Evolutionary conservation across 2,329 filamentous ascomycete species (phyloP).

Genomic region (Aspergillus sp.): DNA sequence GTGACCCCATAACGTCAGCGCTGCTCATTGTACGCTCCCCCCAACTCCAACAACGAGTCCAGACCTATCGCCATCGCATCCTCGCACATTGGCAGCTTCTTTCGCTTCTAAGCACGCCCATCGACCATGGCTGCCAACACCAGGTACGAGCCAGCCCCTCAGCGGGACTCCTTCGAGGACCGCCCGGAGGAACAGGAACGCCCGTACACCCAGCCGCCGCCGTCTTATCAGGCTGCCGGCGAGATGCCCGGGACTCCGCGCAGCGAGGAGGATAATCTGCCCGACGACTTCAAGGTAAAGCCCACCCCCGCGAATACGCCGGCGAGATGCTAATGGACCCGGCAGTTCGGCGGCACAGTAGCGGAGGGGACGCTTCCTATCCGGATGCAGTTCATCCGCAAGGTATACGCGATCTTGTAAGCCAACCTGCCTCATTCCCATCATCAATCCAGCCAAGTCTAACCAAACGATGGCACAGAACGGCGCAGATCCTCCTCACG

Average conservation of each 20-base stretch:
- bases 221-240: conserved; percentile 62
- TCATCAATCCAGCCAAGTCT: conserved; percentile 1
- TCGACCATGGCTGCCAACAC: conserved; percentile 71
- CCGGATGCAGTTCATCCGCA: conserved; percentile 91
- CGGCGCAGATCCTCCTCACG: conserved; percentile 83
- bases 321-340: conserved; percentile 9
- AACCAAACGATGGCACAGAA: conserved; percentile 38
- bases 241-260: conserved; percentile 54
- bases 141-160: conserved; percentile 74
- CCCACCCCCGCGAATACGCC: too few species aligned
- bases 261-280: conserved; percentile 78
- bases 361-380: conserved; percentile 92
- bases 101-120: too few species aligned
- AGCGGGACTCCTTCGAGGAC: conserved; percentile 77
- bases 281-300: conserved; percentile 87
- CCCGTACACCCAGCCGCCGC: conserved; percentile 66
- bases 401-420: conserved; percentile 91
- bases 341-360: conserved; percentile 79
- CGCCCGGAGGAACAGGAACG: conserved; percentile 19
- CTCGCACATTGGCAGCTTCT: too few species aligned
- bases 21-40: too few species aligned
- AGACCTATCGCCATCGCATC: too few species aligned
- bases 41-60: too few species aligned
- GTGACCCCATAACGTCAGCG: too few species aligned
- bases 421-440: too few species aligned